Evolutionary conservation across 2,329 filamentous ascomycete genomes (phyloP), one percentile per base, ranked within the genome.

Genomic region (Fusarium drepaniforme): DNA sequence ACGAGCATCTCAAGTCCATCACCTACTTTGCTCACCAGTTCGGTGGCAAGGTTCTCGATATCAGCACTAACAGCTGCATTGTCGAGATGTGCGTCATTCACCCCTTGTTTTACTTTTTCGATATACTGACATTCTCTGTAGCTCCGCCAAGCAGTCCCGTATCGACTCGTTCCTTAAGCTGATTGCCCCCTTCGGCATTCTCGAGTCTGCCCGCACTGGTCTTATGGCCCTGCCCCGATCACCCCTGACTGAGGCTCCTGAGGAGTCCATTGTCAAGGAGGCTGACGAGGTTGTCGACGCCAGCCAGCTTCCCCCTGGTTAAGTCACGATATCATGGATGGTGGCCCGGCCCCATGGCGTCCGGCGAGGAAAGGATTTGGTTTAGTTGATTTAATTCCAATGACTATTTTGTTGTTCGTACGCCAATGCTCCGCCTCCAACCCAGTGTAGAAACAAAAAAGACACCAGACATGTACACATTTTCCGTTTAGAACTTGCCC

Each of bases 151-250:
- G 86, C 96, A 95, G 40, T 91, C 89, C 72, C 93, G 97, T 85
- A 98, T 99, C 81, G 95, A 99, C 85, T 97, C 95, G 3, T 99
- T 98, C 88, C 93, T 99, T 86, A 99, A 98, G 87, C 90, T 99
- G 73, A 92, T 99, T 81, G 89, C 91, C 67, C 96, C 96, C 15
- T 99, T 98, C 83, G 97, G 97, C 81, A 98, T 99, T 78, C 90
- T 99, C 62, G 97, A 99, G 86, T 98, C 96, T 61, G 95, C 96
- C 62, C 92, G 97, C 72, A 98, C 97, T 68, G 97, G 97, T 83
- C 89, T 99, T 69, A 99, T 98, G 96, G 97, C 97, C 58, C 89
- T 99, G 76, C 97, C 97, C 68, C 93, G 97, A 77, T 98, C 97
- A 40, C 97, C 97, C 44, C 90, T 99, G 57, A 91, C 94, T 73